Conservation (phyloP, 2,329 filamentous ascomycete genomes). For the Hypoxylon sp. region DNA sequence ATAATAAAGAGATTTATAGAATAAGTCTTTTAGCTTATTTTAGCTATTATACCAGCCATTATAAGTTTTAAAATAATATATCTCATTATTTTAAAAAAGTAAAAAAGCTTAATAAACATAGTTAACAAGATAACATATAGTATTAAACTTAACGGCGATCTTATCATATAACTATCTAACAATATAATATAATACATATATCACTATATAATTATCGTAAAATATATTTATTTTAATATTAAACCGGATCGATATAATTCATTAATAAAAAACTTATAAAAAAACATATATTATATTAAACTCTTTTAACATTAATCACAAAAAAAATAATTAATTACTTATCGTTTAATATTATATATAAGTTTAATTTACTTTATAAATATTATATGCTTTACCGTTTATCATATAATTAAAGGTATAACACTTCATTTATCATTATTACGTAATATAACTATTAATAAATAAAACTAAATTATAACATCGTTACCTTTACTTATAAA, state of each 20-base stretch:
- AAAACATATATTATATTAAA: neutral
- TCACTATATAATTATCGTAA: neutral
- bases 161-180: too few species aligned
- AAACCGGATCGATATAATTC: neutral
- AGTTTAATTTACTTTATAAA: neutral
- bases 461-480: neutral
- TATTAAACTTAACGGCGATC: neutral
- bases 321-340: too few species aligned
- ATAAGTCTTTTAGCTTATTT: neutral
- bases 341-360: neutral
- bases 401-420: neutral
- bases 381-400: too few species aligned
- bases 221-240: neutral
- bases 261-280: neutral
- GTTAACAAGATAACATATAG: neutral
- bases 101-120: neutral
- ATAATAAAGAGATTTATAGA: neutral
- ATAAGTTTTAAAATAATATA: neutral
- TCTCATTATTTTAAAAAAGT: neutral
- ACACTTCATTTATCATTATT: neutral
- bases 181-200: too few species aligned
- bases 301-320: neutral
- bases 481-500: neutral
- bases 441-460: neutral
- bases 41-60: neutral